A percentile compares a stretch with the other conserved stretches of the same genome.
phyloP scores from a whole-genome alignment of 2,329 filamentous ascomycete species.

The Phialemonium atrogriseum region DNA sequence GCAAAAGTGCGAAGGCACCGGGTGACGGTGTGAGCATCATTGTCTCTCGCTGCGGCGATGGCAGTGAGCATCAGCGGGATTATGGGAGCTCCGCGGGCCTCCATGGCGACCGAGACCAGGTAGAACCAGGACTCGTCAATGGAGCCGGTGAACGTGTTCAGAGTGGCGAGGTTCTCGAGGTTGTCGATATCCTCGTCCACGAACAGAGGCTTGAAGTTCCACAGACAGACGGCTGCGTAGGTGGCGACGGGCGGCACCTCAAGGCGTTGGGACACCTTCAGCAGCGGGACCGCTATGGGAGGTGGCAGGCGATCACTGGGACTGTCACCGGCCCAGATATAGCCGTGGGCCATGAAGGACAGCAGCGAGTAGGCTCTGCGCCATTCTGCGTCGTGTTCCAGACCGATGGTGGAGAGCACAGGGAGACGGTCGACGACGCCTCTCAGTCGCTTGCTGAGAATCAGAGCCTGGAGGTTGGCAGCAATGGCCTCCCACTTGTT shows the following conservation, averaged over 20 bases:
- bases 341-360: slow-evolving; percentile 86
- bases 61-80: slow-evolving; percentile 84
- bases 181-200: slow-evolving; percentile 71
- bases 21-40: slow-evolving; percentile 64
- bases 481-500: slow-evolving; percentile 87
- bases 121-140: slow-evolving; percentile 99
- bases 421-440: slow-evolving; percentile 73
- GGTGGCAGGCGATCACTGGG: slow-evolving; percentile 74
- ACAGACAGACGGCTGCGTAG: slow-evolving; percentile 83
- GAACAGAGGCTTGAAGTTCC: slow-evolving; percentile 96
- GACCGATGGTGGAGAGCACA: slow-evolving; percentile 71
- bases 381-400: slow-evolving; percentile 85
- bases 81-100: slow-evolving; percentile 80
- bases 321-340: slow-evolving; percentile 89
- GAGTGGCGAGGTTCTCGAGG: slow-evolving; percentile 78
- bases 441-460: slow-evolving; percentile 77
- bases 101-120: slow-evolving; percentile 88
- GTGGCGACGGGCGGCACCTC: slow-evolving; percentile 90
- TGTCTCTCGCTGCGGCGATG: slow-evolving; percentile 66
- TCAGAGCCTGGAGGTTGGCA: slow-evolving; percentile 76
- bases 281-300: slow-evolving; percentile 73
- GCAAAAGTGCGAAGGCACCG: slow-evolving; percentile 74
- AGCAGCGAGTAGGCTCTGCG: slow-evolving; percentile 84
- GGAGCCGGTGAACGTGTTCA: slow-evolving; percentile 88
- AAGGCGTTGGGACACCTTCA: slow-evolving; percentile 66